Percentiles rank a stretch among this genome's conserved stretches.
These are phyloP conservation scores for Pyrenophora seminiperda DNA, from an alignment of 2,329 filamentous ascomycete species.

Conservation along the genomic window DNA sequence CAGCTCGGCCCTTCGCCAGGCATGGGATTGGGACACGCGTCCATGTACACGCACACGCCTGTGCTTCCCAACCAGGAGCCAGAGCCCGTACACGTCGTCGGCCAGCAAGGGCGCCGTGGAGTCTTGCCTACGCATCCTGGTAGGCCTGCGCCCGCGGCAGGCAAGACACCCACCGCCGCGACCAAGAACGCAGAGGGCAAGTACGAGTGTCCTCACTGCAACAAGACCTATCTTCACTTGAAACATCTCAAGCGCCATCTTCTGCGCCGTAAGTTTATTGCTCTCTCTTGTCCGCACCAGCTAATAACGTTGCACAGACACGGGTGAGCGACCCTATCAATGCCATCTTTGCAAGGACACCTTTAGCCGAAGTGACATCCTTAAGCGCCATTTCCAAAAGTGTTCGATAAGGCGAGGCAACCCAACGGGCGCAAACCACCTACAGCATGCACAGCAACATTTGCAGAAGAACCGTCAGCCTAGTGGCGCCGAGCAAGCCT, in stretches of 20 bases:
- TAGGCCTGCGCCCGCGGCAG: conserved; percentile 75
- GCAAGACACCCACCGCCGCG: conserved; percentile 84
- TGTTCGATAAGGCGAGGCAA: conserved; percentile 96
- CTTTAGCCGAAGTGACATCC: conserved; percentile 95
- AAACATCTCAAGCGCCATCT: conserved; percentile 98
- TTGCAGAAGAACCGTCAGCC: conserved; percentile 68
- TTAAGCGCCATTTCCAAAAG: conserved; percentile 99
- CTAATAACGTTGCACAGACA: conserved; percentile 67
- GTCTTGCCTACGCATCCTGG: conserved; percentile 91
- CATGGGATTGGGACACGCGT: conserved; percentile 44
- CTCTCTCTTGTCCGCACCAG: conserved; percentile 5
- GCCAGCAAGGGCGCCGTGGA: conserved; percentile 88
- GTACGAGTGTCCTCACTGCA: conserved; percentile 97
- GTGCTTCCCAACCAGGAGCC: conserved; percentile 51
- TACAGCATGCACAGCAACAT: conserved; percentile 90
- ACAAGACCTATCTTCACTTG: conserved; percentile 95
- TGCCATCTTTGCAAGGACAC: conserved; percentile 97
- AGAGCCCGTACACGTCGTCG: conserved; percentile 87
- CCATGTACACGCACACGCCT: conserved; percentile 46
- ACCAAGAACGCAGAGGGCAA: conserved; percentile 97
- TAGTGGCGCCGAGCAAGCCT: conserved; percentile 41
- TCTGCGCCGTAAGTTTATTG: conserved; percentile 78
- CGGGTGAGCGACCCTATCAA: conserved; percentile 96
- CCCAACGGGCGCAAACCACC: conserved; percentile 89
- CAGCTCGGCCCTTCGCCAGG: conserved; percentile 47